A percentile compares a stretch with the other conserved stretches of the same genome.
Evolutionary conservation across 2,329 filamentous ascomycete genomes (phyloP).

Genomic region (Curvularia hawaiiensis): DNA sequence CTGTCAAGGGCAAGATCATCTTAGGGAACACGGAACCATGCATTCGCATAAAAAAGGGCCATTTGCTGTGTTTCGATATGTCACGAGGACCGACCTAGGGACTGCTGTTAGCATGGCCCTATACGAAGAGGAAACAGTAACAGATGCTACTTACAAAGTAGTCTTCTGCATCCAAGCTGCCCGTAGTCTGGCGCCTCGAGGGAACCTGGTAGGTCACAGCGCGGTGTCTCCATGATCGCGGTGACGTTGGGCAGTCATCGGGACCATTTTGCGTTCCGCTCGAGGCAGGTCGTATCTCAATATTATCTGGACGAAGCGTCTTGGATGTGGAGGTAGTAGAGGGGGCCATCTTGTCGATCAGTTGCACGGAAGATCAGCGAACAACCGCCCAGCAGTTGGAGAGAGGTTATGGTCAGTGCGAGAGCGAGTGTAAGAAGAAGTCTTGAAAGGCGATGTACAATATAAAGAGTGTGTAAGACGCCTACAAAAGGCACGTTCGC

Average conservation of each 20-base stretch:
- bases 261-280: constrained; percentile 14
- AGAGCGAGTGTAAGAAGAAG: constrained; percentile 5
- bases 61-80: constrained; percentile 75
- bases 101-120: constrained; percentile 13
- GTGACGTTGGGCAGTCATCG: constrained; percentile 33
- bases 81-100: constrained; percentile 65
- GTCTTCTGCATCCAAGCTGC: constrained; percentile 56
- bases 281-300: constrained; percentile 37
- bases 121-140: not conserved
- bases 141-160: constrained; percentile 60
- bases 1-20: constrained; percentile 70
- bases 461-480: constrained; percentile 3
- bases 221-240: constrained; percentile 41
- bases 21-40: constrained; percentile 77
- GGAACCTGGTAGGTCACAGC: constrained; percentile 34
- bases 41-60: constrained; percentile 75
- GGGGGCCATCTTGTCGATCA: constrained; percentile 30
- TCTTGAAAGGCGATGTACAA: not conserved
- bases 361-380: constrained; percentile 9
- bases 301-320: constrained; percentile 37
- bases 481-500: not conserved
- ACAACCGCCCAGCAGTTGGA: constrained; percentile 43
- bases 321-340: constrained; percentile 36
- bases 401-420: constrained; percentile 10
- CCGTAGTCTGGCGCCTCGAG: constrained; percentile 36